phyloP scores from a whole-genome alignment of 1,284 basidiomycete genomes.

The Fomitiporia mediterranea region DNA sequence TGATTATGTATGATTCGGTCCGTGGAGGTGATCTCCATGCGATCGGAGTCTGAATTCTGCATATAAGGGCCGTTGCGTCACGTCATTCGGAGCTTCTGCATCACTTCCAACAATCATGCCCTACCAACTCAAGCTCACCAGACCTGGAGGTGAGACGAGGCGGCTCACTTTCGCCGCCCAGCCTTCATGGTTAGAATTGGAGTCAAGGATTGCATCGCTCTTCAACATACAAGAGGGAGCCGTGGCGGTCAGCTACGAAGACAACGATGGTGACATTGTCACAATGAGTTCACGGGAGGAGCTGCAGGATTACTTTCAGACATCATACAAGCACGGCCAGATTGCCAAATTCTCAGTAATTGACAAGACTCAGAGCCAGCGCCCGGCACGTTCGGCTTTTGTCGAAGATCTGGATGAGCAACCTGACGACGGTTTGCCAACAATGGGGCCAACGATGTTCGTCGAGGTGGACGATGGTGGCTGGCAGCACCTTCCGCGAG shows the following conservation, averaged over 20 bases:
- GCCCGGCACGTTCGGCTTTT: constrained; percentile 22
- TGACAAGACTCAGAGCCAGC: constrained; percentile 46
- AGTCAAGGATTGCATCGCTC: constrained; percentile 48
- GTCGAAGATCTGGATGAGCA: constrained; percentile 33
- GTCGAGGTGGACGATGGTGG: constrained; percentile 56
- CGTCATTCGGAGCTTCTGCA: constrained; percentile 15
- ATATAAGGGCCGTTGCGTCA: constrained; percentile 20
- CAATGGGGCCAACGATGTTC: constrained; percentile 28
- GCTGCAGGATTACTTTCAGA: constrained; percentile 54
- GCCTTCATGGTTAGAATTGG: constrained; percentile 54
- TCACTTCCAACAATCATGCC: constrained; percentile 25
- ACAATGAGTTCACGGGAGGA: constrained; percentile 69
- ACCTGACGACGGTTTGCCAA: constrained; percentile 29
- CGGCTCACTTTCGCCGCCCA: constrained; percentile 47
- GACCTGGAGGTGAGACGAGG: constrained; percentile 47
- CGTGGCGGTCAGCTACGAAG: constrained; percentile 64
- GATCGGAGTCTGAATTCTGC: constrained; percentile 40
- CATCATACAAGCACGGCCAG: constrained; percentile 29
- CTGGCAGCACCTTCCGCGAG: constrained; percentile 51
- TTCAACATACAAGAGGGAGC: constrained; percentile 52
- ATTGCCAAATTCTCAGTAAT: constrained; percentile 57
- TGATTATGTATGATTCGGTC: no score
- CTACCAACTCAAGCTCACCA: constrained; percentile 38
- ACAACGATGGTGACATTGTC: constrained; percentile 65
- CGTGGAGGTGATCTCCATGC: not conserved